These are phyloP conservation scores for Phialophora tarda DNA, from an alignment of 2,329 filamentous ascomycete genomes.

Conservation along the genomic window DNA sequence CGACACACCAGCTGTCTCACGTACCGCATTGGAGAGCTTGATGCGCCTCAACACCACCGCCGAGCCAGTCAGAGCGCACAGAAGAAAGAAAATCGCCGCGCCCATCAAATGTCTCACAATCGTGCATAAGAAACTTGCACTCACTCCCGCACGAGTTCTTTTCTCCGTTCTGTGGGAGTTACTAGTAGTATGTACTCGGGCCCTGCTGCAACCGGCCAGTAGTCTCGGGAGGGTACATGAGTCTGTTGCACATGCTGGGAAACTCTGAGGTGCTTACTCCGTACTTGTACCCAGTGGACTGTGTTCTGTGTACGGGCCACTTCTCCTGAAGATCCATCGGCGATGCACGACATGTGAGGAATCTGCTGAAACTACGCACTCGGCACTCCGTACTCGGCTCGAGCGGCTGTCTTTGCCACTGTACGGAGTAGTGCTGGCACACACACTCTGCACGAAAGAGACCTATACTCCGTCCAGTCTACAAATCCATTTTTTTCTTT, in stretches of 20 bases:
- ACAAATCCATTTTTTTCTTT: neutral
- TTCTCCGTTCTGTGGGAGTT: neutral
- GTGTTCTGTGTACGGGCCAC: neutral
- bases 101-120: constrained; percentile 27
- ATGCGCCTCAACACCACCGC: constrained; percentile 13
- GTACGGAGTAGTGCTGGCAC: neutral
- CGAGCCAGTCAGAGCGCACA: constrained; percentile 19
- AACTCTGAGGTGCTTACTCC: neutral
- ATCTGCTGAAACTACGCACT: neutral
- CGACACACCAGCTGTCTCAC: constrained; percentile 16
- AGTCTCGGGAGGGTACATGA: constrained; percentile 14
- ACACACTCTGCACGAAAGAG: no score
- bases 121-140: neutral
- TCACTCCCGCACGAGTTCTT: neutral
- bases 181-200: no score
- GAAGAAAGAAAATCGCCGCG: constrained; percentile 9
- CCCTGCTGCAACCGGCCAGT: neutral
- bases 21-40: constrained; percentile 17
- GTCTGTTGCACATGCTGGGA: constrained; percentile 24
- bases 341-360: neutral
- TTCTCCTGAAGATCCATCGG: constrained; percentile 29
- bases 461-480: neutral
- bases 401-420: neutral
- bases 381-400: neutral
- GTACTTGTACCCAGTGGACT: neutral